Conservation (phyloP, 2,329 filamentous ascomycete genomes). For the Lithohypha guttulata region DNA sequence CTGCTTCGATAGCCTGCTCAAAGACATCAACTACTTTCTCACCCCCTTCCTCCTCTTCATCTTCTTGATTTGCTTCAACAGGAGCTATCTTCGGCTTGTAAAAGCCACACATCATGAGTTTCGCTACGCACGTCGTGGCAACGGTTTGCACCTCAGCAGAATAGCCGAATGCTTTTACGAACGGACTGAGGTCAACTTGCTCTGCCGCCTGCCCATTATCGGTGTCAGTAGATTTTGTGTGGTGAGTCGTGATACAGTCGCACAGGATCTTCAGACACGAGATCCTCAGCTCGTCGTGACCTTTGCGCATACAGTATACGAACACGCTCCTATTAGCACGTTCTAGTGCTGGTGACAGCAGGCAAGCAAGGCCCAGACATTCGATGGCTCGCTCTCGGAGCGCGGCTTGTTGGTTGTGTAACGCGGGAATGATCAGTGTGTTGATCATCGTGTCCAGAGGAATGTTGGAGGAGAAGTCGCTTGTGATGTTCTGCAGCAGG, state of each 20-base stretch:
- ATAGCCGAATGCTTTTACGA: constrained; percentile 48
- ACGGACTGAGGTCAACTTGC: constrained; percentile 57
- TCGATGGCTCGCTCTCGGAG: constrained; percentile 83
- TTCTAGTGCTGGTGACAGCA: constrained; percentile 81
- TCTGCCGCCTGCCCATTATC: neutral
- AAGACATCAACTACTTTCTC: constrained; percentile 38
- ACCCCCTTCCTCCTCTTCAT: constrained; percentile 30
- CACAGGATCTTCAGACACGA: constrained; percentile 85
- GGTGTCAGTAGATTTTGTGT: constrained; percentile 5
- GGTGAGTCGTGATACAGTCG: constrained; percentile 40
- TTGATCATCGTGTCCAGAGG: constrained; percentile 97
- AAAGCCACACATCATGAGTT: constrained; percentile 36
- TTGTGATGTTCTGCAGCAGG: constrained; percentile 88
- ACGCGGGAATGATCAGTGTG: constrained; percentile 88
- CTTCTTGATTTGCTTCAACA: constrained; percentile 32
- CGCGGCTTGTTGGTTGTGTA: constrained; percentile 82
- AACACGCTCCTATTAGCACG: constrained; percentile 88
- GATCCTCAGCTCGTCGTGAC: constrained; percentile 78
- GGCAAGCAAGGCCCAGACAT: constrained; percentile 79
- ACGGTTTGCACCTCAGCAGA: constrained; percentile 39
- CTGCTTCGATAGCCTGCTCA: constrained; percentile 43
- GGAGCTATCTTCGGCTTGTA: constrained; percentile 10
- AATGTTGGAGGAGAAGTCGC: constrained; percentile 76
- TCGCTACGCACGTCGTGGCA: constrained; percentile 39
- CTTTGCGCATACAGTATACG: constrained; percentile 91